These are phyloP conservation scores for Fusarium poae DNA, from an alignment of 2,329 filamentous ascomycete genomes.

Conservation along the genomic window DNA sequence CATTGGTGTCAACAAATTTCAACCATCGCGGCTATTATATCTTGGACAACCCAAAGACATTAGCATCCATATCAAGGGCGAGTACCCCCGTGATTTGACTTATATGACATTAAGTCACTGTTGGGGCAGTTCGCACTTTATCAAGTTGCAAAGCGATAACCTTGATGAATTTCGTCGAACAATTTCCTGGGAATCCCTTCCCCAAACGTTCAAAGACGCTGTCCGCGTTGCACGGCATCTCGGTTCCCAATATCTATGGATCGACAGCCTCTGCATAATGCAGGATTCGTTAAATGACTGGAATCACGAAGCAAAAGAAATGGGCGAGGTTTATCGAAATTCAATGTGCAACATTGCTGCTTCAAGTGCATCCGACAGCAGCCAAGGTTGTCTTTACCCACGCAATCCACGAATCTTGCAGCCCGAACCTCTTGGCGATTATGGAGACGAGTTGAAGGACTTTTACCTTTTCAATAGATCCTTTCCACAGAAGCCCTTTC, in stretches of 20 bases:
- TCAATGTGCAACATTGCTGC: background rate
- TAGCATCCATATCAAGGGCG: background rate
- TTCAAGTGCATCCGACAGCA: background rate
- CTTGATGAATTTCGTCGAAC: background rate
- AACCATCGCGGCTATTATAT: background rate
- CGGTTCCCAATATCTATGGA: background rate
- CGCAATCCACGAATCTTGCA: background rate
- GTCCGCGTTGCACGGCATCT: background rate
- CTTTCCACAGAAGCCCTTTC: background rate
- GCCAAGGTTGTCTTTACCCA: background rate
- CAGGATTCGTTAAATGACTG: background rate
- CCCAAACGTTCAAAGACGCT: background rate
- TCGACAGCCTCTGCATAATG: background rate
- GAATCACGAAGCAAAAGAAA: background rate
- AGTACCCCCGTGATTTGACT: background rate
- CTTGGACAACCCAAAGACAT: background rate
- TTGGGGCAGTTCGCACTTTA: background rate
- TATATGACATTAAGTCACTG: background rate
- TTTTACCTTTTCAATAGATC: background rate
- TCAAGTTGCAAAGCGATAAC: background rate
- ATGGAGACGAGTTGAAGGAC: background rate
- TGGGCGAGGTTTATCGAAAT: background rate
- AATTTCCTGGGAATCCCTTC: background rate
- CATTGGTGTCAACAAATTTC: background rate
- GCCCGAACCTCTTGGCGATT: background rate